Base-by-base conservation (phyloP, 2,329 filamentous ascomycete species). In the Cryphonectria carpinicola region DNA sequence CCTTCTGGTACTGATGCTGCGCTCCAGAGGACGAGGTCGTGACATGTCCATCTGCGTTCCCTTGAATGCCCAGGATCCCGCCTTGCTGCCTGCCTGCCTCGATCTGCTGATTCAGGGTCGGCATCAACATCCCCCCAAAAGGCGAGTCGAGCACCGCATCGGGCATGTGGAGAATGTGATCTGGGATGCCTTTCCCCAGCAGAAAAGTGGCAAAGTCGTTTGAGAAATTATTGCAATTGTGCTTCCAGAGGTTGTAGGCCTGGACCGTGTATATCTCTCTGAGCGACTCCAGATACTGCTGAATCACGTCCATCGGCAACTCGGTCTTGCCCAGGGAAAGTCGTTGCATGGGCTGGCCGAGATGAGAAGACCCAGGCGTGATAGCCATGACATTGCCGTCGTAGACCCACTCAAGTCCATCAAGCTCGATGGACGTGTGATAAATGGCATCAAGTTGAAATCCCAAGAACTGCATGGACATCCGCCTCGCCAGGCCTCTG, bases 161-260 rank as follows among this genome's bases (percentile, higher is more conserved):
- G 0, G 95, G 95, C 78, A 98, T 90, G 74, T 91, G 93, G 41
- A 89, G 88, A 74, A 99, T 98, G 76, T 97, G 90, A 1, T 90
- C 87, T 0, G 96, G 96, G 71, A 98, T 98, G 3, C 93, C 93
- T 75, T 90, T 92, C 32, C 96, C 95, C 0, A 98, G 84, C 0
- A 98, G 84, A 74, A 98, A 98, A 80, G 93, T 96, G 73, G 93
- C 85, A 74, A 98, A 91, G 72, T 97, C 94, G 77, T 98, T 95
- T 4, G 93, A 93, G 81, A 98, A 99, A 80, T 98, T 98, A 83
- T 98, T 99, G 84, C 95, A 98, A 79, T 99, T 99, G 81, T 98
- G 94, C 76, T 83, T 93, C 79, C 88, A 97, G 6, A 98, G 83
- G 78, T 98, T 94, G 77, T 98, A 98, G 0, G 93, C 92, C 88